Base-by-base conservation (phyloP, 2,329 filamentous ascomycete genomes). In the Tetracladium maxilliforme region DNA sequence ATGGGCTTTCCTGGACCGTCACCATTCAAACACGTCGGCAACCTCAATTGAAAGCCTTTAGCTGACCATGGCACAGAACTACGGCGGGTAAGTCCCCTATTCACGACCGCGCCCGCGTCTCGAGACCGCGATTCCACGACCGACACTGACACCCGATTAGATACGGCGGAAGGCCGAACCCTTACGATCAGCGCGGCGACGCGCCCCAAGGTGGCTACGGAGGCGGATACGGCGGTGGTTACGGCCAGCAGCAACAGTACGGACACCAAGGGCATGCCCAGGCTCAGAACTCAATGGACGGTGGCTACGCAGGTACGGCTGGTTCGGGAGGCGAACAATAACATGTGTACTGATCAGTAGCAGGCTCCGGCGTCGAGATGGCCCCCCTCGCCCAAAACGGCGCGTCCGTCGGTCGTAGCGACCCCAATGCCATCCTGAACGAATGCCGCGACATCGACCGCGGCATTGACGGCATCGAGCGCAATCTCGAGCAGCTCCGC, bases 361-460 rank as follows among this genome's bases (percentile, higher is more conserved):
- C 14, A 48, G 44, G 39, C 13, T 35, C 40, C 30, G 45, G 44
- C 39, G 70, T 82, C 38, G 79, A 86, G 52, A 79, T 84, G 74
- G 66, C 68, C 23, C 64, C 75, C 9, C 62, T 80, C 22, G 49
- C 58, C 22, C 61, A 64, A 32, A 61, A 60, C 28, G 56, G 52
- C 26, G 41, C 55, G 27, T 49, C 49, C 22, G 57, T 61, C 27
- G 56, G 44, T 24, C 47, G 48, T 54, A 38, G 37, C 30, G 70
- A 84, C 48, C 71, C 78, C 21, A 84, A 82, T 45, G 69, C 69
- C 29, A 78, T 92, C 37, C 65, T 94, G 31, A 82, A 92, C 54
- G 77, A 90, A 48, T 90, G 82, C 54, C 69, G 71, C 30, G 72
- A 81, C 22, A 78, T 94, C 46, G 77, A 84, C 47, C 61, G 68